Evolutionary conservation across 177 flowering plant species (phyloP), one percentile per base, ranked within the genome.

Genomic region (Vitis hybrid): DNA sequence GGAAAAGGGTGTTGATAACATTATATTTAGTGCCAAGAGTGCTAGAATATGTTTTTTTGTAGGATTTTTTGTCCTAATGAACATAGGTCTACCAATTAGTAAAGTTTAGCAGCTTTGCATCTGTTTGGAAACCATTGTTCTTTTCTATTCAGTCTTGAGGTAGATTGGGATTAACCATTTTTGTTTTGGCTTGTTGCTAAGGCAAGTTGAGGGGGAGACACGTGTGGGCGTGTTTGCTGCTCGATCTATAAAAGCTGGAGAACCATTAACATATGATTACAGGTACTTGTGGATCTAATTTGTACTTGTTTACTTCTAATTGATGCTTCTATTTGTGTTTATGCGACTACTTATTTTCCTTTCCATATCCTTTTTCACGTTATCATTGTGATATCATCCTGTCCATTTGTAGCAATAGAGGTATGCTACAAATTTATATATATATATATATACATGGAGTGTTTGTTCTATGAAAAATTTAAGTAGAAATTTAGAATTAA

Each of bases 181-280:
- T 29, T 0, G 18, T 10, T 57, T 33, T 60, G 16, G 1, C 58
- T 51, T 59, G 65, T 33, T 48, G 62, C 39, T 39, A 45, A 89
- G 90, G 98, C 95, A 94, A 82, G 95, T 89, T 69, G 97, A 92
- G 56, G 92, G 97, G 68, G 95, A 94, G 75, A 89, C 85, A 45
- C 92, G 97, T 56, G 92, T 94, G 45, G 98, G 98, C n/a, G 90
- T 92, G 14, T 94, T 94, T 87, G 97, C 97, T 57, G 83, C 91
- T 62, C 83, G 84, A 60, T 68, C 84, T 60, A 87, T 92, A 65
- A 69, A 85, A 70, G 78, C 76, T 73, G 97, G 97, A 62, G 97
- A 92, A 70, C 86, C 97, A 45, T 77, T 92, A 64, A 91, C 97
- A 22, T 94, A 94, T 69, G 97, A 94, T 64, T 94, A 94, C 79